Evolutionary conservation across 805 yeast species (phyloP).

Genomic region (Metschnikowia amazonensis): DNA sequence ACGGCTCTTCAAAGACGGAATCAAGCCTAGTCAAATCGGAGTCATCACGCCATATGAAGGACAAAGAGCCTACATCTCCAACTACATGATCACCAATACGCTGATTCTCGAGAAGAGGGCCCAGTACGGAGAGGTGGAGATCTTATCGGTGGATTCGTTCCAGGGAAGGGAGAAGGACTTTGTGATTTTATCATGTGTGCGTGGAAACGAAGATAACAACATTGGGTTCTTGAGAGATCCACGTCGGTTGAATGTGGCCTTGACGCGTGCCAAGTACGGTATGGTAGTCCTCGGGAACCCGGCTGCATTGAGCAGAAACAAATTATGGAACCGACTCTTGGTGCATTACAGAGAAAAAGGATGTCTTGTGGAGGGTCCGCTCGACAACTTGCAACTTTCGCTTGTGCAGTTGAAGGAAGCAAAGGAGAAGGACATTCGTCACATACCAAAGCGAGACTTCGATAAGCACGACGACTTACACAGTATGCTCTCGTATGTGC

Average conservation of each 20-base stretch:
- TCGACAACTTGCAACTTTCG: slow-evolving; percentile 73
- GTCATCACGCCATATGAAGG: slow-evolving; percentile 94
- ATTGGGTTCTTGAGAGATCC: slow-evolving; percentile 45
- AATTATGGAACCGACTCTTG: slow-evolving; percentile 74
- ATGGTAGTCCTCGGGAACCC: slow-evolving; percentile 74
- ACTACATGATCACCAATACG: slow-evolving; percentile 68
- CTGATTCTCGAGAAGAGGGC: slow-evolving; percentile 45
- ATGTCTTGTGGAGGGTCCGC: slow-evolving; percentile 84
- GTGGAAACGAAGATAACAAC: slow-evolving; percentile 39
- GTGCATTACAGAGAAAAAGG: slow-evolving; percentile 79
- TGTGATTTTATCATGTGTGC: slow-evolving; percentile 41
- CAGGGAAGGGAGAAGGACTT: slow-evolving; percentile 45
- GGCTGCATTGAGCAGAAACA: slow-evolving; percentile 62
- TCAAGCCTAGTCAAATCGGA: slow-evolving; percentile 70
- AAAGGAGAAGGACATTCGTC: slow-evolving; percentile 6
- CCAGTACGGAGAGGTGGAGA: slow-evolving; percentile 69
- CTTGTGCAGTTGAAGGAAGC: slow-evolving; percentile 45
- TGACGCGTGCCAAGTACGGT: slow-evolving; percentile 43
- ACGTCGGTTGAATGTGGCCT: slow-evolving; percentile 42
- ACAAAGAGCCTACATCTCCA: slow-evolving; percentile 77
- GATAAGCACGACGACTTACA: slow-evolving; percentile 12
- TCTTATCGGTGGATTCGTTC: slow-evolving; percentile 54
- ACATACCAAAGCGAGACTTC: slow-evolving; percentile 3
- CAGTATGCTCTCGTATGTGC: slow-evolving; percentile 16
- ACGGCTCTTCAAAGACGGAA: slow-evolving; percentile 69